Conservation (phyloP, 1,284 basidiomycete genomes). For the Melampsora americana region DNA sequence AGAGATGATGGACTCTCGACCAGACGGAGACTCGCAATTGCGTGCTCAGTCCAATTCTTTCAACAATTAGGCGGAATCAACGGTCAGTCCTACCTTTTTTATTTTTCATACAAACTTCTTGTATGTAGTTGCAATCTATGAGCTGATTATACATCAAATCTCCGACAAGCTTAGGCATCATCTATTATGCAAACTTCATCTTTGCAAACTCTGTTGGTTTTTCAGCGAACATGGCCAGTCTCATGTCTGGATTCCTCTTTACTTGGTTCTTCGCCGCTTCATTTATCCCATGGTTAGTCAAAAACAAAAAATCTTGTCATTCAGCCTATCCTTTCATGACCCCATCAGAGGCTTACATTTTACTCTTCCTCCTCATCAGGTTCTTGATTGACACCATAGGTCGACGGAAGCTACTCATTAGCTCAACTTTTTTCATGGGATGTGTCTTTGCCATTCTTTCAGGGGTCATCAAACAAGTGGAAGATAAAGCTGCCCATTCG, state of each 20-base stretch:
- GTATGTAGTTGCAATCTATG: background rate
- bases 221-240: slow-evolving; percentile 45
- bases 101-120: background rate
- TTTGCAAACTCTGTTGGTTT: slow-evolving; percentile 46
- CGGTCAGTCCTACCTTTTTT: slow-evolving; percentile 29
- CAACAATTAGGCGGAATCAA: slow-evolving; percentile 55
- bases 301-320: background rate
- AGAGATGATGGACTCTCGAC: slow-evolving; percentile 50
- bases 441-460: slow-evolving; percentile 51
- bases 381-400: slow-evolving; percentile 53
- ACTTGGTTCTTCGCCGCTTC: slow-evolving; percentile 51
- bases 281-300: slow-evolving; percentile 40
- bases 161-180: slow-evolving; percentile 44
- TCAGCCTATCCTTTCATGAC: background rate
- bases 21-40: slow-evolving; percentile 52
- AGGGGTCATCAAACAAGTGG: slow-evolving; percentile 50
- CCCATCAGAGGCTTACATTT: background rate
- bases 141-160: background rate
- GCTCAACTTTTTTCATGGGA: slow-evolving; percentile 51
- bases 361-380: slow-evolving; percentile 50
- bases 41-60: slow-evolving; percentile 53
- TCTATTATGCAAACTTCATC: slow-evolving; percentile 50
- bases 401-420: slow-evolving; percentile 51
- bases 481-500: slow-evolving; percentile 48
- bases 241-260: slow-evolving; percentile 52